Percentiles rank a stretch among this genome's conserved stretches.
Evolutionary conservation across 2,329 filamentous ascomycete species (phyloP).

Genomic region (Epichloe gansuensis): DNA sequence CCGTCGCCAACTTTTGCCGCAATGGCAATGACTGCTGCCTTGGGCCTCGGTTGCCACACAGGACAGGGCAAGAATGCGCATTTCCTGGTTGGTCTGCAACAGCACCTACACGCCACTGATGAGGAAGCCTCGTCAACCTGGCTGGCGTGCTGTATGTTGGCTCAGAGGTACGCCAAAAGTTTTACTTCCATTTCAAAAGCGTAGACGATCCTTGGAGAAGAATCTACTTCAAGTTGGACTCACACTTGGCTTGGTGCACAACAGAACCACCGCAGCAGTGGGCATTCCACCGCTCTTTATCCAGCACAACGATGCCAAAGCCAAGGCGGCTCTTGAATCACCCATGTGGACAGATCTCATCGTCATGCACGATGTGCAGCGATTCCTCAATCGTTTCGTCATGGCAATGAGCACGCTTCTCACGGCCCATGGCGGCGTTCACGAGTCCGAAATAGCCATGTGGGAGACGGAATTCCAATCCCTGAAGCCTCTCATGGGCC

Average conservation of each 20-base stretch:
- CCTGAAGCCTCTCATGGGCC: constrained; percentile 33
- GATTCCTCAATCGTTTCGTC: constrained; percentile 37
- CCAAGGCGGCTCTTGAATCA: constrained; percentile 26
- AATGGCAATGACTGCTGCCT: constrained; percentile 34
- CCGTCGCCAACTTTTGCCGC: constrained; percentile 35
- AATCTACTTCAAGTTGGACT: constrained; percentile 7
- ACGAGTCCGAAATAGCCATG: constrained; percentile 32
- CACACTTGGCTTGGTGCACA: neutral
- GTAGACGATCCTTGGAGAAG: neutral
- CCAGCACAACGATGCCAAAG: constrained; percentile 34
- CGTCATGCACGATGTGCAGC: constrained; percentile 34
- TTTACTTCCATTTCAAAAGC: neutral
- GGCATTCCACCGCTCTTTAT: constrained; percentile 39
- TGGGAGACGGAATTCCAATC: constrained; percentile 41
- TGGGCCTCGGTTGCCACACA: constrained; percentile 39
- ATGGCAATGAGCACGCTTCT: constrained; percentile 35
- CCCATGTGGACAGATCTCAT: constrained; percentile 32
- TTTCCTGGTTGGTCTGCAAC: constrained; percentile 31
- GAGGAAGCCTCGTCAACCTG: constrained; percentile 42
- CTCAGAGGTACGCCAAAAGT: constrained; percentile 28
- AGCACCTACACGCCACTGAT: constrained; percentile 32
- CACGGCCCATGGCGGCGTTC: constrained; percentile 33
- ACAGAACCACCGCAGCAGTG: constrained; percentile 28
- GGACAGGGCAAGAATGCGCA: constrained; percentile 38
- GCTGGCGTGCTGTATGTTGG: constrained; percentile 39